Evolutionary conservation across 108 stramenopile genomes (phyloP), one percentile per base, ranked within the genome.

Genomic region (Cyclotella atomus): DNA sequence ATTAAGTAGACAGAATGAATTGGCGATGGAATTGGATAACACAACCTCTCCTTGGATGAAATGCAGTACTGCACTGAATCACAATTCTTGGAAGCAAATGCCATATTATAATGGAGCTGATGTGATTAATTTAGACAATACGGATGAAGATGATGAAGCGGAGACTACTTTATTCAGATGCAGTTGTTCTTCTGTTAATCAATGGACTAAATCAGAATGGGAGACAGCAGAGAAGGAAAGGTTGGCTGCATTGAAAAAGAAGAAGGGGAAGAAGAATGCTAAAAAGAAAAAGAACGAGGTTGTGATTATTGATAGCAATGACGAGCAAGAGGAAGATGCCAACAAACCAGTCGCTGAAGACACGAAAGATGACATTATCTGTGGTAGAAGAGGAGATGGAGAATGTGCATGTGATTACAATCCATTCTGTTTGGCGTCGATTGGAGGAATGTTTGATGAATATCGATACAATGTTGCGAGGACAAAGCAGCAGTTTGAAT

Each of bases 391-490:
- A 59, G n/a, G 24, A n/a, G 38, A 46, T 3, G 38, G 62, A 59
- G 21, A 34, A 3, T 85, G 78, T 55, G 59, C 68, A 5, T 87
- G 87, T 61, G 87, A 91, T 56, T 83, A 28, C 64, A 88, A 91
- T 73, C 90, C 88, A 32, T 87, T 87, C 63, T 94, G 93, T 65
- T 60, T 91, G 17, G 84, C 76, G 3, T 79, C 89, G 12, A 35
- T 90, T 41, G 93, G 93, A 23, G 93, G 93, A 20, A 76, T 86
- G 27, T 60, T 94, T 33, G 87, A 94, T 73, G 80, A 88, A 47
- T 90, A 49, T 25, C 76, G 70, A 10, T 61, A 67, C 47, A 68
- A 66, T 33, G 52, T 34, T 47, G 69, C 73, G 21, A 67, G 50
- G 47, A 72, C 41, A 59, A 66, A 79, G 81, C 55, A 45, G 23